Base-by-base conservation (phyloP, 2,329 filamentous ascomycete species). In the Xylariaceae sp. region DNA sequence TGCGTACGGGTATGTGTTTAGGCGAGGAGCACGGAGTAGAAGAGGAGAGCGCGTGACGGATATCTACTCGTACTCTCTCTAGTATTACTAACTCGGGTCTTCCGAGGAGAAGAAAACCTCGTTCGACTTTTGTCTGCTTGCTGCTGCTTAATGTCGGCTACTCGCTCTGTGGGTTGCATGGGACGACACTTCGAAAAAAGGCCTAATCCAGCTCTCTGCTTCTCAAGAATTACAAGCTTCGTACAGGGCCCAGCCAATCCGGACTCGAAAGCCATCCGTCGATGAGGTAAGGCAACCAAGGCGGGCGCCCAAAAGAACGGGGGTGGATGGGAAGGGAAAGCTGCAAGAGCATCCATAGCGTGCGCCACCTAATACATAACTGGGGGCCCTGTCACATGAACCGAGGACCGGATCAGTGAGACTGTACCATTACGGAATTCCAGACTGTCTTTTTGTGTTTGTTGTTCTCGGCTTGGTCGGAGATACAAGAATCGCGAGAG, bases 351-450 rank as follows among this genome's bases (percentile, higher is more conserved):
- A 51, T 41, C 47, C 53, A 58, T 56, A 55, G 55, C 52, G 53
- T 41, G 55, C 61, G 58, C 61, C 61, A 56, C 56, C 51, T 56
- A 53, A 55, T 34, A 41, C 48, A 39, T 41, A 17, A 18, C 34
- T 49, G 44, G 39, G 41, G 37, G 37, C 11, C 11, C 39, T 13
- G 30, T 52, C 34, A 35, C 41, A 37, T 4, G 55, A 10, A 54
- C 41, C 37, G 34, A 44, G 34, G 53, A 53, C 49, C 51, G 18
- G 55, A 57, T 56, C 61, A 56, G 58, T 55, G 61, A 62, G 61
- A 54, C 56, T 57, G 48, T 11, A 18, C 34, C 34, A 30, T 41
- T 41, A 41, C 37, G 37, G 7, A 10, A 55, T 49, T 57, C 54
- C 17, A 59, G 53, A 37, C 17, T 45, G 8, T 41, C 37, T 41